These are phyloP conservation scores for Colletotrichum euphorbiae DNA, from an alignment of 2,329 filamentous ascomycete species.

Conservation along the genomic window DNA sequence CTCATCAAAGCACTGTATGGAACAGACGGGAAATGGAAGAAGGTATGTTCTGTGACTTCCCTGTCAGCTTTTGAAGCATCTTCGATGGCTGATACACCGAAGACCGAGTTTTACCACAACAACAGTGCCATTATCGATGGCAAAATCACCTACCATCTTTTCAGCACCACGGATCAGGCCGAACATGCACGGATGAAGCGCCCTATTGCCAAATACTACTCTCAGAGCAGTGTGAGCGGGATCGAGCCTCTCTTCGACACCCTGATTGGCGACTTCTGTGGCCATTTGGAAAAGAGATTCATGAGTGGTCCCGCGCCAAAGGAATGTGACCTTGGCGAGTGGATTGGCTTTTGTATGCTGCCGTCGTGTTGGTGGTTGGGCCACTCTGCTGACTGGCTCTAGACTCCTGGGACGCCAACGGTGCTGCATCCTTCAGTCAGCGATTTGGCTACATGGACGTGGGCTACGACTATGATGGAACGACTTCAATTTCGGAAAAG, in stretches of 20 bases:
- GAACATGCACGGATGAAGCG: constrained; percentile 51
- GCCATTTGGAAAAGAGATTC: constrained; percentile 47
- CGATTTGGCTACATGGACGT: constrained; percentile 56
- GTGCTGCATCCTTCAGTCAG: constrained; percentile 53
- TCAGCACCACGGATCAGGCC: constrained; percentile 50
- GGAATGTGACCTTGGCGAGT: constrained; percentile 45
- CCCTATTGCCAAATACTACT: constrained; percentile 53
- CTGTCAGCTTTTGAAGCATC: neutral
- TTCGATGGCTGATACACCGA: neutral
- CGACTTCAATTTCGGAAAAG: constrained; percentile 45
- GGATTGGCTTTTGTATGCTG: constrained; percentile 44
- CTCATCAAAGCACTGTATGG: constrained; percentile 40
- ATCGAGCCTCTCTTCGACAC: constrained; percentile 48
- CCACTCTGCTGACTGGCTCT: constrained; percentile 39
- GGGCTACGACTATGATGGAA: constrained; percentile 51
- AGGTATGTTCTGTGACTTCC: neutral
- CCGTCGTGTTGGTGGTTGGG: constrained; percentile 47
- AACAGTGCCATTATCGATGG: constrained; percentile 50
- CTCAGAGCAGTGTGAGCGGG: constrained; percentile 43
- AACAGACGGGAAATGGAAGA: constrained; percentile 10
- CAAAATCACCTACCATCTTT: constrained; percentile 52
- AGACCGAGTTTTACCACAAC: constrained; percentile 53
- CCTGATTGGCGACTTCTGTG: constrained; percentile 46
- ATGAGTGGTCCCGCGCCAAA: constrained; percentile 42
- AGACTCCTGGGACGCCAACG: constrained; percentile 55